Evolutionary conservation across 2,329 filamentous ascomycete genomes (phyloP).

Genomic region (Fusarium incarnatum): DNA sequence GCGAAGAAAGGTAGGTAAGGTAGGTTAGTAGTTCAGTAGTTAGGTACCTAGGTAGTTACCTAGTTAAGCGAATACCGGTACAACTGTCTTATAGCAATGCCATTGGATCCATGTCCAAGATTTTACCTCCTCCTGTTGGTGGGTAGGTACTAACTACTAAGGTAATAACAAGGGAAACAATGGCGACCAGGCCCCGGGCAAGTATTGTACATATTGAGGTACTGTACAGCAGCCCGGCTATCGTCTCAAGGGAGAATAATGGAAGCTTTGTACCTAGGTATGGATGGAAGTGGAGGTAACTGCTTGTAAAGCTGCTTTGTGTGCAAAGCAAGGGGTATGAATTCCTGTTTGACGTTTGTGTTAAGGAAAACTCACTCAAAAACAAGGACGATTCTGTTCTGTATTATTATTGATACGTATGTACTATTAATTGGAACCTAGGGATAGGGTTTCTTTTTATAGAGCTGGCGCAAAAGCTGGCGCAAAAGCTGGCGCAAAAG

Average conservation of each 20-base stretch:
- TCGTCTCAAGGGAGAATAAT: constrained; percentile 11
- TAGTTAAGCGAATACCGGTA: not conserved
- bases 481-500: constrained; percentile 8
- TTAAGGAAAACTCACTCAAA: not conserved
- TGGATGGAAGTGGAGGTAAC: not conserved
- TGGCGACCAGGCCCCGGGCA: not conserved
- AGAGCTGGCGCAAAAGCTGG: constrained; percentile 26
- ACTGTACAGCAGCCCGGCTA: not conserved
- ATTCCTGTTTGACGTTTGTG: not conserved
- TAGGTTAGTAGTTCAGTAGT: no score
- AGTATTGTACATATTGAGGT: not conserved
- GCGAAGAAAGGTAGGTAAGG: not conserved
- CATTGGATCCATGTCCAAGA: constrained; percentile 10
- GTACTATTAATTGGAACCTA: constrained; percentile 4
- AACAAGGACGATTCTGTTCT: not conserved
- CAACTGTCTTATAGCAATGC: not conserved
- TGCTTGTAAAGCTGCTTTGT: constrained; percentile 6
- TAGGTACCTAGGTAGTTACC: no score
- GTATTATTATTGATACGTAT: constrained; percentile 2
- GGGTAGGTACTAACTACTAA: not conserved
- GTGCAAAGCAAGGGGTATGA: constrained; percentile 17
- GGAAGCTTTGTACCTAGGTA: not conserved
- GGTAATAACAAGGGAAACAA: not conserved
- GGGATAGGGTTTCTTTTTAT: constrained; percentile 36
- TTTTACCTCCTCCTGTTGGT: not conserved